Base-by-base conservation (phyloP, 2,329 filamentous ascomycete genomes). In the Hypoxylon sp. region DNA sequence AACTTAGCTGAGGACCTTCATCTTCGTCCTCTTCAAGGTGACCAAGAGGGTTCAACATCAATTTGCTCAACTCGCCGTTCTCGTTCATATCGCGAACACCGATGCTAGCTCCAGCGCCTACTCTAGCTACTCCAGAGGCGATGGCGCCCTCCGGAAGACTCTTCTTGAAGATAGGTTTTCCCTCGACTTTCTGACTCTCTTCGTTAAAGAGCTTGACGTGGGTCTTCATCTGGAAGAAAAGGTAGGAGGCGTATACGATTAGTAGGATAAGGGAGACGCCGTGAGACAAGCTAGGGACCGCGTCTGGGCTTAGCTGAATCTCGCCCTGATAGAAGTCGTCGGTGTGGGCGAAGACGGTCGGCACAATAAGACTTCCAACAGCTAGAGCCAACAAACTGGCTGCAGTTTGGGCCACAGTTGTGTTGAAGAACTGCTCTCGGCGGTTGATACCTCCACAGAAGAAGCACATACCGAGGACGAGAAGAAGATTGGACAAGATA, bases 401-500 rank as follows among this genome's bases (percentile, higher is more conserved):
- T 3, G 94, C 93, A 0, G 94, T 97, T 79, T 97, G 94, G 0
- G 94, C 94, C 5, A 98, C 94, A 0, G 93, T 95, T 35, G 92
- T 89, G 83, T 98, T 97, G 87, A 98, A 98, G 79, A 89, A 91
- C 79, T 98, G 95, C 78, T 97, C 92, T 29, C 87, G 77, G 29
- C 94, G 89, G 66, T 92, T 90, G 73, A 97, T 79, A 3, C 94
- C 94, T 54, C 93, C 94, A 67, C 93, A 91, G 83, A 97, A 96
- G 85, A 97, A 98, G 78, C 91, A 96, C 89, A 94, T 97, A 62
- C 94, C 94, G 84, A 97, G 84, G 57, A 97, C 93, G 13, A 97
- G 87, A 3, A 97, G 87, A 65, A 98, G 81, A 78, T 98, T 98
- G 46, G 94, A 97, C 22, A 98, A 84, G 79, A 98, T 97, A 79